Percentiles rank a stretch among this genome's conserved stretches.
phyloP scores from a whole-genome alignment of 495 filamentous ascomycete genomes.

The Lineolata rhizophorae region DNA sequence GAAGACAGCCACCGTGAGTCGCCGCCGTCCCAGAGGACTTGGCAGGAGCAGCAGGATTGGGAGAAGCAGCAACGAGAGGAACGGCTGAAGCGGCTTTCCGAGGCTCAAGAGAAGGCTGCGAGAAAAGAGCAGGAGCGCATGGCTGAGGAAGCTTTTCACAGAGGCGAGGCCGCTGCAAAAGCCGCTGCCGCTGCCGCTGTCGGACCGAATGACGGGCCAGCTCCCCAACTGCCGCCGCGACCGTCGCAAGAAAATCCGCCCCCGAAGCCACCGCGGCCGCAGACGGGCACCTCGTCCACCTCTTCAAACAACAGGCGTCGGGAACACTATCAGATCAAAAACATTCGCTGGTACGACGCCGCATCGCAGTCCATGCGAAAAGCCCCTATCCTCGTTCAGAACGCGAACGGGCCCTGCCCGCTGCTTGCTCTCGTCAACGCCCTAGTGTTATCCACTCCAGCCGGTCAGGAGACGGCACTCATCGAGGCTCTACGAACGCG shows the following conservation, averaged over 20 bases:
- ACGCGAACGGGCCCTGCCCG: conserved; percentile 84
- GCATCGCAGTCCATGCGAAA: conserved; percentile 22
- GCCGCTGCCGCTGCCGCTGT: conserved; percentile 5
- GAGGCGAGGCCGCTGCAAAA: conserved; percentile 1
- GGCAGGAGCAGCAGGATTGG: not conserved
- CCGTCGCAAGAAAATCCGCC: not conserved
- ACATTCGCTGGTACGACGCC: conserved; percentile 38
- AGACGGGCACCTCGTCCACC: not conserved
- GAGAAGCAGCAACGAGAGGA: conserved; percentile 1
- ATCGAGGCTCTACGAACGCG: conserved; percentile 51
- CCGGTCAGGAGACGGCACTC: conserved; percentile 40
- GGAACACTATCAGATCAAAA: conserved; percentile 51
- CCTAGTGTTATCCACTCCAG: conserved; percentile 54
- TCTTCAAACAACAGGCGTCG: no score
- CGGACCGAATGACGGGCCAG: conserved; percentile 7
- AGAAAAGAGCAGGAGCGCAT: no score
- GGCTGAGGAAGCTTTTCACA: no score
- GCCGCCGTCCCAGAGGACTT: conserved; percentile 2
- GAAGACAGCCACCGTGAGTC: no score
- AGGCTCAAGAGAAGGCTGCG: no score
- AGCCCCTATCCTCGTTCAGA: conserved; percentile 75
- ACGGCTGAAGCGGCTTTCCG: conserved; percentile 1
- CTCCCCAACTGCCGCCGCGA: conserved; percentile 5
- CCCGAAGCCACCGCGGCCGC: conserved; percentile 10
- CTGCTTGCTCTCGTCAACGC: conserved; percentile 88